Base-by-base conservation (phyloP, 139 green algal species). In the Chloropicon primus region DNA sequence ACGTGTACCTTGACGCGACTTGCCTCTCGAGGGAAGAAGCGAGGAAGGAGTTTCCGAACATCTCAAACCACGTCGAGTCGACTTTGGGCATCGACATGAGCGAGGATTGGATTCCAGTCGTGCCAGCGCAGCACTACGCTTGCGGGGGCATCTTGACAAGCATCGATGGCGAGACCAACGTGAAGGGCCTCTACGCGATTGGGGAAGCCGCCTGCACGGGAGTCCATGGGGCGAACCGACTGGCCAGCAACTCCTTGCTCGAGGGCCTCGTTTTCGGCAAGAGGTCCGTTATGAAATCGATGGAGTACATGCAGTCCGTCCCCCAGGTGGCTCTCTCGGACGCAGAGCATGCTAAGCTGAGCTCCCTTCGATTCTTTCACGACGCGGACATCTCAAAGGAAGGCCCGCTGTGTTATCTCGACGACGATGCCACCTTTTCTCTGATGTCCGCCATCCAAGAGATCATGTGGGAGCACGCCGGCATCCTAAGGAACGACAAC, bases 51-150 rank as follows among this genome's bases (percentile, higher is more conserved):
- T 99, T 99, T 77, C 95, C 95, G 72, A 98, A 94, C 85, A 96
- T 99, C 27, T 86, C 91, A 0, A 79, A 78, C 0, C 85, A 85
- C 54, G 95, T 92, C 81, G 10, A 71, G n/a, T 26, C 5, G 41
- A 5, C 84, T 25, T 26, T 90, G 71, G 95, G 95, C 27, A 85
- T 99, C 21, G 92, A 99, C 85, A 98, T 98, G 79, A 94, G 91
- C 0, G 73, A 80, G 3, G 85, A 97, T 23, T 88, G 91, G 25
- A 98, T 99, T 78, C 95, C 95, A 0, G 95, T 99, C 2, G 86
- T 94, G 25, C 95, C 95, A 0, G 93, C 92, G 1, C 91, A 96
- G 85, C 95, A 99, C 85, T 99, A 99, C 90, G 92, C 96, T 62
- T 99, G 95, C 82, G 95, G 95, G 24, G 95, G 95, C n/a, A 90